phyloP scores from a whole-genome alignment of 2,329 filamentous ascomycete species.

The Waltergamsia citrina region DNA sequence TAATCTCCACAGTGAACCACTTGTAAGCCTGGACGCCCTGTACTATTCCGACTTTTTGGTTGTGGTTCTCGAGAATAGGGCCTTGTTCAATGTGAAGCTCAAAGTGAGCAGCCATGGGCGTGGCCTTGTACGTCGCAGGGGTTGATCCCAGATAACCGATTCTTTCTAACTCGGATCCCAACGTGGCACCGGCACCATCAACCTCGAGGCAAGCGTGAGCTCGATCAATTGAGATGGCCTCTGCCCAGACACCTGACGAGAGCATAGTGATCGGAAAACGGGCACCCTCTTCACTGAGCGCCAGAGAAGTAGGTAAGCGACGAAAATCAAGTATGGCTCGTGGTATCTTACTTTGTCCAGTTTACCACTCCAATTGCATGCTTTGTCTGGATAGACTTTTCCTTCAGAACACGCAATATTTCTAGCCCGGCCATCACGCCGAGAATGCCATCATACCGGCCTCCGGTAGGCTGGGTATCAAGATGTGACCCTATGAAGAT shows the following conservation, averaged over 20 bases:
- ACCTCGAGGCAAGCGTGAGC: slow-evolving; percentile 35
- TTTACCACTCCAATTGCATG: slow-evolving; percentile 67
- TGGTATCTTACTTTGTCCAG: slow-evolving; percentile 55
- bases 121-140: slow-evolving; percentile 8
- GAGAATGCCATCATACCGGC: slow-evolving; percentile 68
- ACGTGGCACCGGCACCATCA: slow-evolving; percentile 4
- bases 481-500: slow-evolving; percentile 65
- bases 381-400: slow-evolving; percentile 57
- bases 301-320: not conserved
- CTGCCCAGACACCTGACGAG: slow-evolving; percentile 71
- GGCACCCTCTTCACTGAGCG: slow-evolving; percentile 63
- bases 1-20: slow-evolving; percentile 15
- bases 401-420: slow-evolving; percentile 54
- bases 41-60: slow-evolving; percentile 18
- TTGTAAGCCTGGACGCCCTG: slow-evolving; percentile 14
- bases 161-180: slow-evolving; percentile 46
- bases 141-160: slow-evolving; percentile 59
- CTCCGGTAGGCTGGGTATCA: slow-evolving; percentile 55
- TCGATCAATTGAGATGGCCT: slow-evolving; percentile 48
- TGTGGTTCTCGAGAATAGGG: slow-evolving; percentile 51
- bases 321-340: not conserved
- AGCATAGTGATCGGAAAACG: slow-evolving; percentile 70
- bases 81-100: slow-evolving; percentile 82
- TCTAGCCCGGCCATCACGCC: slow-evolving; percentile 67
- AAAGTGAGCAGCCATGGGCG: slow-evolving; percentile 68